Evolutionary conservation across 2,329 filamentous ascomycete genomes (phyloP).

Genomic region (Aspergillus sclerotialis): DNA sequence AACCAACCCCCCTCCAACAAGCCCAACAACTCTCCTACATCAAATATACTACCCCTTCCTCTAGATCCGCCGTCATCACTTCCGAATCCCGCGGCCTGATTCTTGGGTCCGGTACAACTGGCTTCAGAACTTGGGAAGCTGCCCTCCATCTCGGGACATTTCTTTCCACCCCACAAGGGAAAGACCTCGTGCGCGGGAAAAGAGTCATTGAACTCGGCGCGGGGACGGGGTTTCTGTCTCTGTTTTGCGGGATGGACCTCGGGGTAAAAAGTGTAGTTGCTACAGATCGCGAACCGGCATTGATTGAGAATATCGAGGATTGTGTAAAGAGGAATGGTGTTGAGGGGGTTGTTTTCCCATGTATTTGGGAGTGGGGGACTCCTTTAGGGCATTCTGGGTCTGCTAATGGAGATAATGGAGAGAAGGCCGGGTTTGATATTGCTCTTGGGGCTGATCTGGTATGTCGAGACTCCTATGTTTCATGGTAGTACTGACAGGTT

Average conservation of each 20-base stretch:
- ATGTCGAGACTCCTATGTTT: slow-evolving; percentile 5
- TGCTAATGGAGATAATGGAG: slow-evolving; percentile 4
- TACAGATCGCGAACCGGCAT: slow-evolving; percentile 53
- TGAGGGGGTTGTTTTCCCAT: slow-evolving; percentile 20
- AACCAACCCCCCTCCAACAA: slow-evolving; percentile 57
- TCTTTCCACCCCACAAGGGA: slow-evolving; percentile 43
- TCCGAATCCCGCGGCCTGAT: slow-evolving; percentile 51
- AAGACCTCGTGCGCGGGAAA: slow-evolving; percentile 43
- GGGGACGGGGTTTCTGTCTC: slow-evolving; percentile 59
- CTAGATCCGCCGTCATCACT: slow-evolving; percentile 22
- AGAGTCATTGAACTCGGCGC: slow-evolving; percentile 59
- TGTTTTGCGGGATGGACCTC: slow-evolving; percentile 56
- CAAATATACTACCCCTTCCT: slow-evolving; percentile 52
- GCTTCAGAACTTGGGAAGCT: slow-evolving; percentile 64
- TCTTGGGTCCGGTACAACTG: slow-evolving; percentile 56
- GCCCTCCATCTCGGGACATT: slow-evolving; percentile 58
- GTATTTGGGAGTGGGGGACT: slow-evolving; percentile 39
- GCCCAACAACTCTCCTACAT: slow-evolving; percentile 69
- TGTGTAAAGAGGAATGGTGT: slow-evolving; percentile 30
- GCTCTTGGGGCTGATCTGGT: slow-evolving; percentile 38
- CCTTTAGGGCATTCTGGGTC: slow-evolving; percentile 11
- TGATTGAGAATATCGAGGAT: slow-evolving; percentile 33
- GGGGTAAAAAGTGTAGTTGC: slow-evolving; percentile 47
- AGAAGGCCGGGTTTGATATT: slow-evolving; percentile 25
- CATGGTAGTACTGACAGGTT: neutral